Evolutionary conservation across 441 rosid genomes (phyloP), one percentile per base, ranked within the genome.

Genomic region (Gossypium laxum): DNA sequence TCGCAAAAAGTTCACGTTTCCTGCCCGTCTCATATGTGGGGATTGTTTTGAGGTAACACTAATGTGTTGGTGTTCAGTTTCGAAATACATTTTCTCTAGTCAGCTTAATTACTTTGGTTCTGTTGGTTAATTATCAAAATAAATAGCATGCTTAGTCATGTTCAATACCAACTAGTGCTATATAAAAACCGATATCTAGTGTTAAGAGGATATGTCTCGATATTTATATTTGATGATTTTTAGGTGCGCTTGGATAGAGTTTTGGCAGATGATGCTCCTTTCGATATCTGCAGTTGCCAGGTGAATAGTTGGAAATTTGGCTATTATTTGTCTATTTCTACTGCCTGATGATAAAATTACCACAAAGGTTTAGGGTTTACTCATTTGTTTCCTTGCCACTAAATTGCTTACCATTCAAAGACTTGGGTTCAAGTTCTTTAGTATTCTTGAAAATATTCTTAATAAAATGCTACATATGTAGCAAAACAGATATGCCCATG

Each of bases 281-380:
- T 94, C 77, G 98, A 94, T 82, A 81, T 90, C 67, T 89, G 93
- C 86, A 94, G 98, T 83, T 94, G 99, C 83, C 99, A 94, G 92
- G 98, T 90, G 73, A 21, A 17, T 22, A 2, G 38, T 71, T 14
- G 45, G 48, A 43, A 68, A 45, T 12, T 34, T 0, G 22, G 38
- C 41, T 24, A 48, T 5, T 66, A 45, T 45, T 45, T 48, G 22
- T 32, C 50, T 19, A 32, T 54, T 30, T 69, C 18, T 56, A 28
- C 60, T 19, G 14, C 14, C 32, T 1, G 2, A 19, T 7, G 12
- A 55, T 41, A 5, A 69, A 69, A 11, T 30, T 28, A 55, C 61
- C 14, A 19, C 12, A 54, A 34, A 34, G 30, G 52, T 55, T 69
- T 69, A 30, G 18, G n/a, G 4, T 14, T n/a, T 57, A 8, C 2